Base-by-base conservation (phyloP, 371 early-diverging fungal genomes). In the Mortierella sp. region DNA sequence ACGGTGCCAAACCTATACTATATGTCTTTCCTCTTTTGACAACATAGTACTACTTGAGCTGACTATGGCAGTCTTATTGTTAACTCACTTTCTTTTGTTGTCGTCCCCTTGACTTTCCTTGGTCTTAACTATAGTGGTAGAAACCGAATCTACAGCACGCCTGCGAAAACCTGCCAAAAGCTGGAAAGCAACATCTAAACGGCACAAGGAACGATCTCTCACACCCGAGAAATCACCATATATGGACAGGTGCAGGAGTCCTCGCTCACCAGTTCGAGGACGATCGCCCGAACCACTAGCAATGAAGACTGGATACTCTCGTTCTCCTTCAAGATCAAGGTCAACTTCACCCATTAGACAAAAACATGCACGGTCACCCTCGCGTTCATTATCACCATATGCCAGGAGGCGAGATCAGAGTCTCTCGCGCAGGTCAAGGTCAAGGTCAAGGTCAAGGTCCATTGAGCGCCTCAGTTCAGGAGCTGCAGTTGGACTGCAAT, bases 401-500 rank as follows among this genome's bases (percentile, higher is more conserved):
- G 39, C 53, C 6, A 44, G n/a, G n/a, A 56, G 55, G 43, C 23
- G 56, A 19, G 56, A 43, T 3, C 44, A 34, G 30, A 54, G 49
- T 39, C 31, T 73, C 14, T 31, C 70, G 17, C 53, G 64, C 15
- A 47, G 67, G 28, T 70, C 63, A 43, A 34, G 70, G 17, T 60
- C 59, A 3, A 47, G 67, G 28, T 70, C 63, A 43, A 34, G 70
- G 17, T 60, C 59, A 3, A 49, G 73, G 21, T 58, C 63, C 28
- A 70, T 53, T 31, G 82, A 81, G 27, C 75, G 78, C 31, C 84
- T 86, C 84, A 79, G 85, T 1, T 84, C 83, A 61, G 87, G 87
- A 30, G 83, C 86, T 48, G 73, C 67, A 57, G 83, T 82, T 46
- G 90, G 90, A 11, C 55, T 90, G 26, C 81, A 87, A 59, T 82